phyloP scores from a whole-genome alignment of 768 basidiomycete genomes.

The Xerocomus potaroensis region DNA sequence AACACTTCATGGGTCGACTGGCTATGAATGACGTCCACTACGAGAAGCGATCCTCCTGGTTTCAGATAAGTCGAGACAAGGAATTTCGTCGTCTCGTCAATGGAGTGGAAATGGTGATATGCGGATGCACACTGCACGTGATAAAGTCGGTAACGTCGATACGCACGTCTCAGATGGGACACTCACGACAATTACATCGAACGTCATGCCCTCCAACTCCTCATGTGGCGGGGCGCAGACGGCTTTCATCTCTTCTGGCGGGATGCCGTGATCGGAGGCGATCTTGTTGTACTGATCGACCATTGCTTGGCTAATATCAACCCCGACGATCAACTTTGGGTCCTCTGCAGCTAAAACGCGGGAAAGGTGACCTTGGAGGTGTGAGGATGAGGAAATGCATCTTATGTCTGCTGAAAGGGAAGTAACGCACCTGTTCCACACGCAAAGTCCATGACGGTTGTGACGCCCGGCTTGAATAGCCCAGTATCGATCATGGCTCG shows the following conservation, averaged over 20 bases:
- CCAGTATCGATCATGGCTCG: slow-evolving; percentile 33
- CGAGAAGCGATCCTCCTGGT: slow-evolving; percentile 55
- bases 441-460: slow-evolving; percentile 67
- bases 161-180: not conserved
- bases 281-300: slow-evolving; percentile 63
- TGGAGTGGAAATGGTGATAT: slow-evolving; percentile 59
- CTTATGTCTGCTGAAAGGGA: not conserved
- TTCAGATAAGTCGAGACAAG: slow-evolving; percentile 54
- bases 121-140: slow-evolving; percentile 51
- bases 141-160: not conserved
- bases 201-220: slow-evolving; percentile 46
- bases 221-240: slow-evolving; percentile 42
- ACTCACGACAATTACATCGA: slow-evolving; percentile 70
- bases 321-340: slow-evolving; percentile 61
- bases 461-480: slow-evolving; percentile 50
- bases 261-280: slow-evolving; percentile 57
- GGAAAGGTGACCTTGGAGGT: slow-evolving; percentile 54
- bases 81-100: slow-evolving; percentile 45
- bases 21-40: slow-evolving; percentile 47
- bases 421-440: slow-evolving; percentile 54
- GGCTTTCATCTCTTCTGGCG: slow-evolving; percentile 62
- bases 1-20: slow-evolving; percentile 26
- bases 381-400: not conserved
- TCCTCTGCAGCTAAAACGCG: slow-evolving; percentile 55
- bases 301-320: slow-evolving; percentile 70